These are phyloP conservation scores for Kwoniella sp. DNA, from an alignment of 768 basidiomycete genomes.

Conservation along the genomic window DNA sequence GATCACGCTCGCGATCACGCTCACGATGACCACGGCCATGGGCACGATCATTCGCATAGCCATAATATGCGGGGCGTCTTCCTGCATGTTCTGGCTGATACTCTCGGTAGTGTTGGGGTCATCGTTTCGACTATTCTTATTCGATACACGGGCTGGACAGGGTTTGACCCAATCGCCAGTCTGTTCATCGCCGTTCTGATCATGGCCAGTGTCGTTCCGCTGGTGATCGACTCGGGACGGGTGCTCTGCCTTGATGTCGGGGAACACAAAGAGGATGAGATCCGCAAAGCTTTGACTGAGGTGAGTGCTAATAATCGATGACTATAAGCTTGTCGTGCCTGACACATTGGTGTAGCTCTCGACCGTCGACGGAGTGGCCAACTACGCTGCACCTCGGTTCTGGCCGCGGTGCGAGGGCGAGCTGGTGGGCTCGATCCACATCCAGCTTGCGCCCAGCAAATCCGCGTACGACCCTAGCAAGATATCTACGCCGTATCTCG, in stretches of 20 bases:
- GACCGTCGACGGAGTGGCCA: conserved; percentile 69
- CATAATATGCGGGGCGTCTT: conserved; percentile 97
- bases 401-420: conserved; percentile 91
- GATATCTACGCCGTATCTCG: conserved; percentile 30
- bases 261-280: conserved; percentile 51
- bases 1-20: conserved; percentile 28
- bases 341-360: conserved; percentile 2
- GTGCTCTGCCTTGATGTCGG: conserved; percentile 82
- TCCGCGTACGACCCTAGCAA: conserved; percentile 57
- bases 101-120: conserved; percentile 89
- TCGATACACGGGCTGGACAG: conserved; percentile 95
- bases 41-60: conserved; percentile 67
- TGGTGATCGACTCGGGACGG: conserved; percentile 87
- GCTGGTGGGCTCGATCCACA: conserved; percentile 84
- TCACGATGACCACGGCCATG: conserved; percentile 46
- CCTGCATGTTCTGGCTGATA: conserved; percentile 65
- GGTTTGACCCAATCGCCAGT: conserved; percentile 96
- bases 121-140: conserved; percentile 95
- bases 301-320: conserved; percentile 33
- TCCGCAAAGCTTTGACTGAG: conserved; percentile 52
- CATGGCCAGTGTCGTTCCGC: conserved; percentile 88
- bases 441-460: conserved; percentile 69
- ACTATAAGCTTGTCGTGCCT: not conserved
- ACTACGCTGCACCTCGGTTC: conserved; percentile 76
- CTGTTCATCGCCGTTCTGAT: conserved; percentile 93